Evolutionary conservation across 148 eudicot species (phyloP).

Genomic region (Chenopodium suecicum): DNA sequence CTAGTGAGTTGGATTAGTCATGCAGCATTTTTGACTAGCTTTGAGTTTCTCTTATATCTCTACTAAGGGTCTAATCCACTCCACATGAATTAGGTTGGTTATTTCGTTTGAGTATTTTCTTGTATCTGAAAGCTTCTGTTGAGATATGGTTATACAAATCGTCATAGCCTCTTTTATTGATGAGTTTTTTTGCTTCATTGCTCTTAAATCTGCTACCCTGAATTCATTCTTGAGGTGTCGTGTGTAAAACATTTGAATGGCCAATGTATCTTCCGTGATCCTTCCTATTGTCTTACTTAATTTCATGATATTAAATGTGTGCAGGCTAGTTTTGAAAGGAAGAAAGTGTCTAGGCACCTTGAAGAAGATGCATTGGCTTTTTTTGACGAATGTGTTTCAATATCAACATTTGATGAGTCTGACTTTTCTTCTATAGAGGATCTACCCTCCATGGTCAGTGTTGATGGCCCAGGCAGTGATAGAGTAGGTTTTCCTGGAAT

Average conservation of each 20-base stretch:
- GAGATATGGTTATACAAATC: background rate
- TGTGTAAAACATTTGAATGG: background rate
- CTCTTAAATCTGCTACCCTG: background rate
- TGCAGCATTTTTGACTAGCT: background rate
- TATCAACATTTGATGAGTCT: constrained; percentile 94
- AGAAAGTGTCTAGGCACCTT: constrained; percentile 67
- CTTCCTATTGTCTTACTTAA: background rate
- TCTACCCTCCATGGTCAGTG: constrained; percentile 40
- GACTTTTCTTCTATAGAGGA: constrained; percentile 96
- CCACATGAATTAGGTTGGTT: background rate
- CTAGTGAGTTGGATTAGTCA: background rate
- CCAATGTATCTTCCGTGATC: background rate
- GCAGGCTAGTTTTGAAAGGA: constrained; percentile 84
- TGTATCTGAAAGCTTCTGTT: background rate
- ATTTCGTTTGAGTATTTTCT: background rate
- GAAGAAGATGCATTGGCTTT: constrained; percentile 93
- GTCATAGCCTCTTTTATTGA: background rate
- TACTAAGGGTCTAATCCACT: background rate
- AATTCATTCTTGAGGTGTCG: background rate
- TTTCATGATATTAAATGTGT: constrained; percentile 5
- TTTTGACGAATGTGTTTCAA: constrained; percentile 96
- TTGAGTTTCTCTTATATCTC: background rate
- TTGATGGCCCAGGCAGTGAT: constrained; percentile 23
- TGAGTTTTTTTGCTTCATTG: background rate
- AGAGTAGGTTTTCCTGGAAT: constrained; percentile 27